Evolutionary conservation across 176 grass and related monocot genomes (phyloP).

Genomic region (Lolium perenne): DNA sequence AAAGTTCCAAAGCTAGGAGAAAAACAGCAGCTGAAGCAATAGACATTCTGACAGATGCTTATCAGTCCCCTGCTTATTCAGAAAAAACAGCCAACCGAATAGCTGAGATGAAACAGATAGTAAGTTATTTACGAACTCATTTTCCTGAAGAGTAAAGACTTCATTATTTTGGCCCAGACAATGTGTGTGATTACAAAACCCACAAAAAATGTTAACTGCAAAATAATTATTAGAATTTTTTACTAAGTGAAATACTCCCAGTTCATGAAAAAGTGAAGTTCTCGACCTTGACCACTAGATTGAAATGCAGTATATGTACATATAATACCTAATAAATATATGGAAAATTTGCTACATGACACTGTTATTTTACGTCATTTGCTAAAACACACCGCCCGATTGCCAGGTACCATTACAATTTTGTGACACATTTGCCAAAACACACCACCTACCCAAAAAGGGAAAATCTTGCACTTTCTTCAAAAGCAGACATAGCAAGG

Average conservation of each 20-base stretch:
- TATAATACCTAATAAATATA: background rate
- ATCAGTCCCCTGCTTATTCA: constrained; percentile 14
- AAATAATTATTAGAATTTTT: background rate
- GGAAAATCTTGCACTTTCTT: too few relatives aligned
- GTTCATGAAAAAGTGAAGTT: background rate
- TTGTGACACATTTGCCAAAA: too few relatives aligned
- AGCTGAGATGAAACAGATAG: constrained; percentile 37
- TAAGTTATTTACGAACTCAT: constrained; percentile 12
- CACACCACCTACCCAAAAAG: too few relatives aligned
- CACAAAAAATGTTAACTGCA: background rate
- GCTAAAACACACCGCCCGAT: too few relatives aligned
- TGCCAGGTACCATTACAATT: too few relatives aligned
- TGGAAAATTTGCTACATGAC: too few relatives aligned
- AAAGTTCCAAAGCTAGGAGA: constrained; percentile 17
- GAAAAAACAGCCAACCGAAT: constrained; percentile 31
- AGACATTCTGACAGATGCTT: constrained; percentile 42
- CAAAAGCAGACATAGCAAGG: too few relatives aligned
- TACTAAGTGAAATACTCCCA: background rate
- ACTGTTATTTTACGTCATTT: too few relatives aligned
- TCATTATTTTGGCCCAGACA: background rate
- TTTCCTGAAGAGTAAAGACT: background rate
- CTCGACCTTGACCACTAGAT: background rate
- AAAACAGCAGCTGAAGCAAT: constrained; percentile 49
- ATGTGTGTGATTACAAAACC: background rate
- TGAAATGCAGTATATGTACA: background rate